phyloP scores from a whole-genome alignment of 805 yeast species.

The Hanseniaspora pseudoguilliermondii region DNA sequence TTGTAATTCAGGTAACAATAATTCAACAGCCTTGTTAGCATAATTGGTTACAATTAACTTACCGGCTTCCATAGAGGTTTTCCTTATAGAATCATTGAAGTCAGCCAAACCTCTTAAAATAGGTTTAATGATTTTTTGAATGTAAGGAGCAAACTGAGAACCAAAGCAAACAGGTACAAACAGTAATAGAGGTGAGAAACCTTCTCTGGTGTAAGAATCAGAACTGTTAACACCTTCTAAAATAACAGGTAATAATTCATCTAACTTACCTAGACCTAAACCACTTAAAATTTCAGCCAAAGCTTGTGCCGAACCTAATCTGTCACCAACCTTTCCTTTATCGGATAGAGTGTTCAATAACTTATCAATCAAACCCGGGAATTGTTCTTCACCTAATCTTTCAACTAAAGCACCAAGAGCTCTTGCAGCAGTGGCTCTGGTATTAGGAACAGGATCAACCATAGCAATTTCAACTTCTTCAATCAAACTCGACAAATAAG shows the following conservation, averaged over 20 bases:
- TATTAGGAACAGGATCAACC: slow-evolving; percentile 97
- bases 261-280: slow-evolving; percentile 74
- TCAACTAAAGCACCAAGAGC: slow-evolving; percentile 94
- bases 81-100: slow-evolving; percentile 71
- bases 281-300: slow-evolving; percentile 89
- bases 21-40: slow-evolving; percentile 83
- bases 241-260: slow-evolving; percentile 73
- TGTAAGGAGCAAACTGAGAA: slow-evolving; percentile 76
- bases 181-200: slow-evolving; percentile 77
- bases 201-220: slow-evolving; percentile 70
- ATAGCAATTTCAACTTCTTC: slow-evolving; percentile 80
- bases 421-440: slow-evolving; percentile 94
- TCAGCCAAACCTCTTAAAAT: slow-evolving; percentile 87
- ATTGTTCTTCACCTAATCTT: slow-evolving; percentile 86
- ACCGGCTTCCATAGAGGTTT: slow-evolving; percentile 83
- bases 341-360: slow-evolving; percentile 65
- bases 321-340: slow-evolving; percentile 69
- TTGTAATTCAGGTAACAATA: slow-evolving; percentile 87
- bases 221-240: slow-evolving; percentile 55
- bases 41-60: slow-evolving; percentile 81
- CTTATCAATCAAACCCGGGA: slow-evolving; percentile 82
- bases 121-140: slow-evolving; percentile 78
- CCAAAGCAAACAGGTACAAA: slow-evolving; percentile 94
- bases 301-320: slow-evolving; percentile 95
- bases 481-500: slow-evolving; percentile 67